Evolutionary conservation across 2,329 filamentous ascomycete genomes (phyloP).

Genomic region (Trichophyton simii): DNA sequence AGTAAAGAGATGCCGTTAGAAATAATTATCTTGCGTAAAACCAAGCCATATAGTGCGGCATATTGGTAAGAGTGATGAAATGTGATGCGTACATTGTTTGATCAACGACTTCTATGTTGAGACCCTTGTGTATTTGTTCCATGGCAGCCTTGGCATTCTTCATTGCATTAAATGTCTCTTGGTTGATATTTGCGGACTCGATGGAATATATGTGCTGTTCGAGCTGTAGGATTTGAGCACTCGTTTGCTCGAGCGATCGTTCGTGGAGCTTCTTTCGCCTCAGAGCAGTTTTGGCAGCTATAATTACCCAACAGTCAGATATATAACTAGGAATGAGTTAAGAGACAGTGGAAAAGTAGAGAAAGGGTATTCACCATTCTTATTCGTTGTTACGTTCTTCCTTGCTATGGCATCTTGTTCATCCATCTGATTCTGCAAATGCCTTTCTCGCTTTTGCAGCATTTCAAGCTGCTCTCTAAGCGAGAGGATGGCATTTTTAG

Average conservation of each 20-base stretch:
- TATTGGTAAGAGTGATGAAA: background rate
- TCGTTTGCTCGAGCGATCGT: slow-evolving; percentile 80
- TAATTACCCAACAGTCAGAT: slow-evolving; percentile 8
- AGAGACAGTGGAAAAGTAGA: background rate
- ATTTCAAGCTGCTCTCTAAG: slow-evolving; percentile 86
- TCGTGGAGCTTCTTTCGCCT: slow-evolving; percentile 92
- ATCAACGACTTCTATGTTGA: slow-evolving; percentile 91
- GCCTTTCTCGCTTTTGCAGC: slow-evolving; percentile 90
- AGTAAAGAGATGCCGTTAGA: slow-evolving; percentile 7
- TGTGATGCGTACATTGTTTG: slow-evolving; percentile 64
- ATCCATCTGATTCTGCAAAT: slow-evolving; percentile 81
- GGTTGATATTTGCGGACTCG: slow-evolving; percentile 97
- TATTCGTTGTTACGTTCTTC: slow-evolving; percentile 81
- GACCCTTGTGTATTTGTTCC: slow-evolving; percentile 79
- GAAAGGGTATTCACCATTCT: slow-evolving; percentile 55
- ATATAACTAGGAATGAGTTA: background rate
- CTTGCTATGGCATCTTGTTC: slow-evolving; percentile 80
- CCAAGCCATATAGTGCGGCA: background rate
- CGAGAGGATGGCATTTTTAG: slow-evolving; percentile 90
- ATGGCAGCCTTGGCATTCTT: slow-evolving; percentile 81
- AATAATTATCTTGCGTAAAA: background rate
- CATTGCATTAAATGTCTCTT: slow-evolving; percentile 90
- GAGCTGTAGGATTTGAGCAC: slow-evolving; percentile 76
- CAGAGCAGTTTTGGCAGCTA: slow-evolving; percentile 80
- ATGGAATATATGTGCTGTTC: slow-evolving; percentile 95